These are phyloP conservation scores for Suhomyces sp. DNA, from an alignment of 805 yeast genomes.

Conservation along the genomic window DNA sequence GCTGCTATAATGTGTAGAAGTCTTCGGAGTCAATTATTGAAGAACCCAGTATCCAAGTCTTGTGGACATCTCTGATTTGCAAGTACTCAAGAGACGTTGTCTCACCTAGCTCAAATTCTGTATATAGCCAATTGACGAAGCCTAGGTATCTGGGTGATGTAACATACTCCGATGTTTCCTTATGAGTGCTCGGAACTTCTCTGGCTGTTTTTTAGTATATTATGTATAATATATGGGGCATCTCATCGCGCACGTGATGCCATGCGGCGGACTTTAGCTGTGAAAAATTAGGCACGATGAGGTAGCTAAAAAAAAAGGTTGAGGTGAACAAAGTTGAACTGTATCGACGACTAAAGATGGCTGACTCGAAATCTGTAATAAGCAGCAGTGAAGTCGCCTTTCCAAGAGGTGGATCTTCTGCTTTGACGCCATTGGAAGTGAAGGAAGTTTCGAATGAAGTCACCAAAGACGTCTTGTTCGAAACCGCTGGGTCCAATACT, in stretches of 20 bases:
- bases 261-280: neutral
- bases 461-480: constrained; percentile 80
- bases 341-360: constrained; percentile 5
- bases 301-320: constrained; percentile 5
- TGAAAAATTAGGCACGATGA: constrained; percentile 8
- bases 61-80: too few species aligned
- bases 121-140: neutral
- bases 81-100: too few species aligned
- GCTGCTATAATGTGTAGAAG: neutral
- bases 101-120: neutral
- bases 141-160: too few species aligned
- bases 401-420: constrained; percentile 95
- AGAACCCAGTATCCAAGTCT: neutral
- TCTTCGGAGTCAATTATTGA: neutral
- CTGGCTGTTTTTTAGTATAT: too few species aligned
- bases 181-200: too few species aligned
- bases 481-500: constrained; percentile 35
- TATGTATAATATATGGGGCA: neutral
- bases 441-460: constrained; percentile 93
- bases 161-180: too few species aligned
- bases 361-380: constrained; percentile 24
- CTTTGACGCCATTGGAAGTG: constrained; percentile 82
- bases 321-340: neutral
- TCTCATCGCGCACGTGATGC: constrained; percentile 5
- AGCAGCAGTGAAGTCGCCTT: constrained; percentile 57